A percentile compares a stretch with the other conserved stretches of the same genome.
Evolutionary conservation across 495 filamentous ascomycete genomes (phyloP).

Genomic region (Daldinia vernicosa): DNA sequence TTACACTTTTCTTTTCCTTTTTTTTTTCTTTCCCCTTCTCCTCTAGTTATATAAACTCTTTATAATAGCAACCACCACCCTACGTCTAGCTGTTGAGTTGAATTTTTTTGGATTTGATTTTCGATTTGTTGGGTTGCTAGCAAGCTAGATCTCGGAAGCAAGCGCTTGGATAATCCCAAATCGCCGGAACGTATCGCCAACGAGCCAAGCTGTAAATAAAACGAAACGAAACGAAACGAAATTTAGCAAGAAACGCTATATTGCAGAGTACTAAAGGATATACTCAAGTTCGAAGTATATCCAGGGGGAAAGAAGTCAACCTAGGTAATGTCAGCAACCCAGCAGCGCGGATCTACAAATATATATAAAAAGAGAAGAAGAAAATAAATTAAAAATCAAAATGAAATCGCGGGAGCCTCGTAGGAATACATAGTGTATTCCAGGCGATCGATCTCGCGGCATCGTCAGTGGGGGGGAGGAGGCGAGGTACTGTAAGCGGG

Average conservation of each 20-base stretch:
- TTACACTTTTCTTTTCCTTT: neutral
- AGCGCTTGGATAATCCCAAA: conserved; percentile 11
- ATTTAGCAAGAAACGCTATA: conserved; percentile 8
- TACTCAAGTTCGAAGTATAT: neutral
- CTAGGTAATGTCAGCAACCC: conserved; percentile 10
- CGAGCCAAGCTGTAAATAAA: neutral
- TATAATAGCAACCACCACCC: neutral
- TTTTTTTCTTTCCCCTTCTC: neutral
- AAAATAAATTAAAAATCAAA: too few species aligned
- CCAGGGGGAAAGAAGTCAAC: neutral
- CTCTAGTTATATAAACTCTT: neutral
- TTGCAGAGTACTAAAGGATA: neutral
- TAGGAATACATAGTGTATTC: conserved; percentile 9
- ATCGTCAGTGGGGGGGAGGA: conserved; percentile 9
- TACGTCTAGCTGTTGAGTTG: neutral
- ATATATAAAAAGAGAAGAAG: conserved; percentile 1
- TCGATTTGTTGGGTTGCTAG: neutral
- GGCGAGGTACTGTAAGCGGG: neutral
- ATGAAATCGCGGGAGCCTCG: conserved; percentile 22
- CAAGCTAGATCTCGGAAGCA: conserved; percentile 8
- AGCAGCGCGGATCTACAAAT: conserved; percentile 3
- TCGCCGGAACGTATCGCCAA: neutral
- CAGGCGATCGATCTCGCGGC: conserved; percentile 25
- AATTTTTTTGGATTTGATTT: neutral
- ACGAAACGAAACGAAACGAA: conserved; percentile 3